Conservation (phyloP, 2,329 filamentous ascomycete genomes). For the Aureobasidium uvarum region DNA sequence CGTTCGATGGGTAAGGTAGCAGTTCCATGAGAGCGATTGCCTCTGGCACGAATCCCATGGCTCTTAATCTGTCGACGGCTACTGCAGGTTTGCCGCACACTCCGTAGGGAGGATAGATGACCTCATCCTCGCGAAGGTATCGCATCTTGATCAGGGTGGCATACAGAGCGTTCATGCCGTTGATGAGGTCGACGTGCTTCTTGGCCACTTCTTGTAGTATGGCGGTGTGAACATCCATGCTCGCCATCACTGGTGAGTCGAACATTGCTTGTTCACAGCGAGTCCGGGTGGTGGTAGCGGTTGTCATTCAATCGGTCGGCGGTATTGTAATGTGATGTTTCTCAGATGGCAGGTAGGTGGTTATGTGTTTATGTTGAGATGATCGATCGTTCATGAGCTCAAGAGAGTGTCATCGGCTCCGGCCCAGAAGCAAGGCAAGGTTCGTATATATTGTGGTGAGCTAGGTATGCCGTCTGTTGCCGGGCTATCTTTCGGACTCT, state of each 20-base stretch:
- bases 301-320: background rate
- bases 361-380: background rate
- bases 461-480: background rate
- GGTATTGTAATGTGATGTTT: background rate
- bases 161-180: conserved; percentile 7
- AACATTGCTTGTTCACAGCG: background rate
- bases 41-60: conserved; percentile 17
- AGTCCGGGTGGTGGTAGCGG: background rate
- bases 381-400: background rate
- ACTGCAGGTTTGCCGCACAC: conserved; percentile 15
- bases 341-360: background rate
- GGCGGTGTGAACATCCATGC: background rate
- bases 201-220: conserved; percentile 10
- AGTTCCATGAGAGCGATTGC: conserved; percentile 22
- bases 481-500: no score
- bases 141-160: conserved; percentile 21
- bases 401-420: background rate
- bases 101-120: conserved; percentile 21
- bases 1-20: conserved; percentile 25
- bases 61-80: conserved; percentile 1
- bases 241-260: conserved; percentile 7
- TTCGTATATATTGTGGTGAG: background rate
- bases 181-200: conserved; percentile 23
- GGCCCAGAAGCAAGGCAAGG: background rate
- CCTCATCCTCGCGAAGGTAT: conserved; percentile 22